Percentiles rank a stretch among this genome's conserved stretches.
These are phyloP conservation scores for Stylonectria norvegica DNA, from an alignment of 2,329 filamentous ascomycete species.

Conservation along the genomic window DNA sequence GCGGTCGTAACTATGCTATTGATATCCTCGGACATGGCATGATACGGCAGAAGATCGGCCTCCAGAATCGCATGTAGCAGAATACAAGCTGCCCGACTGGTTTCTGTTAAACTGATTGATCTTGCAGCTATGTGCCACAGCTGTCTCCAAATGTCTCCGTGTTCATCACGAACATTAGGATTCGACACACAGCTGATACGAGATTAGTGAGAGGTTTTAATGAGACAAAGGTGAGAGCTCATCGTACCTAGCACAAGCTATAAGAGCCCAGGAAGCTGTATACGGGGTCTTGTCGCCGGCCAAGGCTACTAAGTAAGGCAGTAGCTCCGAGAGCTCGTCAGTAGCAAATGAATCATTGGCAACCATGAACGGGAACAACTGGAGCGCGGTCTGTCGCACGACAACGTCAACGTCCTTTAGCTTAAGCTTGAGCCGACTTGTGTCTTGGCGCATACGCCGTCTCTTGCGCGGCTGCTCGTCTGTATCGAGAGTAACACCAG, in stretches of 20 bases:
- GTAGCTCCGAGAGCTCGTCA: slow-evolving; percentile 52
- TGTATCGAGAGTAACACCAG: slow-evolving; percentile 24
- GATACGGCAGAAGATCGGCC: slow-evolving; percentile 62
- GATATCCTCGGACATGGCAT: slow-evolving; percentile 64
- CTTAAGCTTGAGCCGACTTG: slow-evolving; percentile 48
- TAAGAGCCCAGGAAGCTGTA: slow-evolving; percentile 75
- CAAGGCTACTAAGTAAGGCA: slow-evolving; percentile 56
- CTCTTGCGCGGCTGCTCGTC: slow-evolving; percentile 52
- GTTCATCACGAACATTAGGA: slow-evolving; percentile 33
- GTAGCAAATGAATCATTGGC: slow-evolving; percentile 42
- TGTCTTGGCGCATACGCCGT: slow-evolving; percentile 41
- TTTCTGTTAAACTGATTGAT: slow-evolving; percentile 64
- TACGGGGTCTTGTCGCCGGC: slow-evolving; percentile 66
- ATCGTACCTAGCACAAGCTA: slow-evolving; percentile 73
- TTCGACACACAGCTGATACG: slow-evolving; percentile 34
- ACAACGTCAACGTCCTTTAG: slow-evolving; percentile 43
- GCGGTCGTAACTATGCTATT: slow-evolving; percentile 71
- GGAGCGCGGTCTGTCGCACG: slow-evolving; percentile 51
- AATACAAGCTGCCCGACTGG: slow-evolving; percentile 74
- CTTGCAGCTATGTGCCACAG: slow-evolving; percentile 73
- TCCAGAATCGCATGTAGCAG: slow-evolving; percentile 67
- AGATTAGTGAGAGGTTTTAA: slow-evolving; percentile 20
- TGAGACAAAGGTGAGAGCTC: slow-evolving; percentile 1
- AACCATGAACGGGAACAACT: slow-evolving; percentile 56
- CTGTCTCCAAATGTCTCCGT: slow-evolving; percentile 59